Conservation (phyloP, 306 rosid genomes). For the Rosa lucieae region DNA sequence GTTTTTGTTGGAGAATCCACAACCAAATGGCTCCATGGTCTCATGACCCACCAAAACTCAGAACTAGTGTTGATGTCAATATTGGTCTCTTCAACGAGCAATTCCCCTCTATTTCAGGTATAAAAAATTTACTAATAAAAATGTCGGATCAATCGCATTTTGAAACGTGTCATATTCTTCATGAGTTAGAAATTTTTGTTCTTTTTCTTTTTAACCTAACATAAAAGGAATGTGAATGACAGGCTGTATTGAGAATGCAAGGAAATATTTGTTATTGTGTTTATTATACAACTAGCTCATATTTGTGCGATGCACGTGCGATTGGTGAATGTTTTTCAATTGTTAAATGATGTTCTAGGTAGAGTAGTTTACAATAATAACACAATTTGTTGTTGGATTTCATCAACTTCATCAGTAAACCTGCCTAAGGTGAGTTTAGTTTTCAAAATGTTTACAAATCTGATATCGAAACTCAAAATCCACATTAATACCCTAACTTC, state of each 20-base stretch:
- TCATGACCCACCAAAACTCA: conserved; percentile 64
- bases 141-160: not conserved
- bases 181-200: not conserved
- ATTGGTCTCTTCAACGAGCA: conserved; percentile 8
- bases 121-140: not conserved
- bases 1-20: conserved; percentile 94
- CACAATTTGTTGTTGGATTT: too few species aligned
- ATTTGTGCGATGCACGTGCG: too few species aligned
- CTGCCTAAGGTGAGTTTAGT: too few species aligned
- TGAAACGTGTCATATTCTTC: not conserved
- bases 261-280: not conserved
- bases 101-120: not conserved
- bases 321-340: too few species aligned
- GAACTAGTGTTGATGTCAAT: conserved; percentile 23
- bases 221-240: not conserved
- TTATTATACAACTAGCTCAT: too few species aligned
- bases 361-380: too few species aligned
- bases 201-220: not conserved
- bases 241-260: not conserved
- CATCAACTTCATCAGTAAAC: not conserved
- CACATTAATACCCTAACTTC: not conserved
- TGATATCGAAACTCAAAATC: too few species aligned
- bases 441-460: too few species aligned
- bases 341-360: too few species aligned
- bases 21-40: conserved; percentile 86